phyloP scores from a whole-genome alignment of 1,284 basidiomycete genomes.

The Trichosporon coremiiforme region DNA sequence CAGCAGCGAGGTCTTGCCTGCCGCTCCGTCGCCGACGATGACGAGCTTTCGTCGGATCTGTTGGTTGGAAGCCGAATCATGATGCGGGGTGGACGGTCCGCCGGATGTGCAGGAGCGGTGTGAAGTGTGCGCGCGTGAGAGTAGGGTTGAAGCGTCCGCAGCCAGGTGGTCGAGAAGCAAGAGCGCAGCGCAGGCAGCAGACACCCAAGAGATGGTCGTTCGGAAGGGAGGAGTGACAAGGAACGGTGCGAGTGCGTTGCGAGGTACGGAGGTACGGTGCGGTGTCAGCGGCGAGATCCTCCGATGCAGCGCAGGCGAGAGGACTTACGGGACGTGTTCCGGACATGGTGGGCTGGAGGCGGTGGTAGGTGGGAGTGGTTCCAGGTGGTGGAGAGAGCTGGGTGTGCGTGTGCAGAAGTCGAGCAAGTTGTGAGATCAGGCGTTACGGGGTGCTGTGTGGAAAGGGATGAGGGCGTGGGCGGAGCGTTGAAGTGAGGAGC shows the following conservation, averaged over 20 bases:
- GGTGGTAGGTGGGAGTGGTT: background rate
- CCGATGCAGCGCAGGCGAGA: background rate
- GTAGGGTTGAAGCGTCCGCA: background rate
- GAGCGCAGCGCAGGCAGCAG: background rate
- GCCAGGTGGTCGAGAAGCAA: background rate
- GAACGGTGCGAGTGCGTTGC: background rate
- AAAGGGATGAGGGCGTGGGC: slow-evolving; percentile 3
- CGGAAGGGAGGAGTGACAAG: background rate
- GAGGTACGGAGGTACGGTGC: slow-evolving; percentile 9
- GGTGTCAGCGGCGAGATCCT: background rate
- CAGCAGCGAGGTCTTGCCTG: slow-evolving; percentile 61
- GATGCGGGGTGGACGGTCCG: background rate
- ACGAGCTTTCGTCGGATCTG: slow-evolving; percentile 55
- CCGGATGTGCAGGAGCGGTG: background rate
- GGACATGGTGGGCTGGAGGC: background rate
- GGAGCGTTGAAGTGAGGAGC: background rate
- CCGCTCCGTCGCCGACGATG: slow-evolving; percentile 87
- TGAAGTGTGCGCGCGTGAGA: background rate
- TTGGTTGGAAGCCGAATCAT: too few relatives aligned
- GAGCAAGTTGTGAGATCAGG: background rate
- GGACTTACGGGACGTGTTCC: slow-evolving; percentile 16
- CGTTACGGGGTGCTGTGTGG: background rate
- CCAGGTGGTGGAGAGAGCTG: background rate
- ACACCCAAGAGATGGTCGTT: background rate
- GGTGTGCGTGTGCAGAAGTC: background rate